A percentile compares a stretch with the other conserved stretches of the same genome.
phyloP scores from a whole-genome alignment of 495 filamentous ascomycete species.

The Podospora sp. region DNA sequence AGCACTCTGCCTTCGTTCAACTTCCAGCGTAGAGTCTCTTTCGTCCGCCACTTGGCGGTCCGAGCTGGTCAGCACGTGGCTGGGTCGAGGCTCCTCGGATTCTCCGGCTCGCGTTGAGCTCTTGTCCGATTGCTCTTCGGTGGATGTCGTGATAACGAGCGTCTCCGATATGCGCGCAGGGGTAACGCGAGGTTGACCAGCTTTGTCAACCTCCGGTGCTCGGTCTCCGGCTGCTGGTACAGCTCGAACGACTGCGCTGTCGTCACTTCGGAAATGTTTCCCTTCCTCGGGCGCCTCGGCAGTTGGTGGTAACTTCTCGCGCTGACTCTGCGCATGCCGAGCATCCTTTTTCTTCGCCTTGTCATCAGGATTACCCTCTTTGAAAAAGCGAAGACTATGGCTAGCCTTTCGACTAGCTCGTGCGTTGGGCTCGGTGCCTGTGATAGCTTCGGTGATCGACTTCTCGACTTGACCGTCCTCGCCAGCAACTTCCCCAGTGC shows the following conservation, averaged over 20 bases:
- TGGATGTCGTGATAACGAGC: constrained; percentile 20
- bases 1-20: constrained; percentile 34
- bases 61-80: constrained; percentile 5
- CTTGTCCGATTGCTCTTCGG: constrained; percentile 25
- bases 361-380: constrained; percentile 74
- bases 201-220: constrained; percentile 13
- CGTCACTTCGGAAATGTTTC: background rate
- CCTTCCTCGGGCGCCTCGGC: constrained; percentile 22
- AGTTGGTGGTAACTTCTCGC: constrained; percentile 37
- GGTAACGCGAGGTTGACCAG: constrained; percentile 18
- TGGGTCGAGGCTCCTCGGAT: constrained; percentile 13
- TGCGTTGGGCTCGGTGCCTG: constrained; percentile 74
- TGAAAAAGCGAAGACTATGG: constrained; percentile 89
- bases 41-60: constrained; percentile 19
- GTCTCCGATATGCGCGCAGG: constrained; percentile 25
- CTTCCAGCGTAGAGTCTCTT: constrained; percentile 19
- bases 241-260: background rate
- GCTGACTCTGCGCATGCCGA: constrained; percentile 29
- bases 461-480: constrained; percentile 68
- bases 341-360: constrained; percentile 48
- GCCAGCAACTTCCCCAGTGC: constrained; percentile 42
- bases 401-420: constrained; percentile 87
- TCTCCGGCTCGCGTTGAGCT: constrained; percentile 6
- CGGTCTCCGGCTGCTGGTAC: constrained; percentile 12
- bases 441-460: constrained; percentile 78